Base-by-base conservation (phyloP, 371 early-diverging fungal species). In the Dinochytrium kinnereticum region DNA sequence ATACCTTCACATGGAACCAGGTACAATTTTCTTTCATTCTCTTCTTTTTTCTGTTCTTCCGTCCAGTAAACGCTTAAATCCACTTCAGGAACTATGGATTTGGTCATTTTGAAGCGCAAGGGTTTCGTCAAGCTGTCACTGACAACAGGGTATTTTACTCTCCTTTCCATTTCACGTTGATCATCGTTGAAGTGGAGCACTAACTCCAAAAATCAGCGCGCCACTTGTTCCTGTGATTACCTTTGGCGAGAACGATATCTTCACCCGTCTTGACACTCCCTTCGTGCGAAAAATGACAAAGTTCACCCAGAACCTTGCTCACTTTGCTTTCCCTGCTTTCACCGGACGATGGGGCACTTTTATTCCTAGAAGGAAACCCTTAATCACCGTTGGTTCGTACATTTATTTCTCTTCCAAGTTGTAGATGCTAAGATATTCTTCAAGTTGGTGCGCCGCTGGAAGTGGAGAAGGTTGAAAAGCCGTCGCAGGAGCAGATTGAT, bases 161-260 rank as follows among this genome's bases (percentile, higher is more conserved):
- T 21, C 50, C 34, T 24, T 31, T 33, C 39, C 36, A 57, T 36
- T n/a, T 51, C 66, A 37, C 64, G 21, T 31, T 40, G 28, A 21
- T 21, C 36, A 24, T 44, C n/a, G n/a, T n/a, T n/a, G n/a, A n/a
- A n/a, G n/a, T n/a, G n/a, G n/a, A n/a, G n/a, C n/a, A n/a, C n/a
- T n/a, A n/a, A n/a, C n/a, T n/a, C n/a, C n/a, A n/a, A n/a, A n/a
- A n/a, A 30, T 61, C 36, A 72, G 82, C 17, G 72, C 84, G 5
- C 68, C 76, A 1, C 70, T 86, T 13, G 85, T 88, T 1, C 88
- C 88, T 1, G 72, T 80, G 7, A 64, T 82, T 24, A 70, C 78
- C 0, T 88, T 88, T 61, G 85, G 85, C 33, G 88, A 88, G 68
- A 85, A 81, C 78, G 85, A 88, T 57, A 37, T 85, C 17, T 88